Conservation (phyloP, 78 protist species). For the Chrysochromulina tobinii region DNA sequence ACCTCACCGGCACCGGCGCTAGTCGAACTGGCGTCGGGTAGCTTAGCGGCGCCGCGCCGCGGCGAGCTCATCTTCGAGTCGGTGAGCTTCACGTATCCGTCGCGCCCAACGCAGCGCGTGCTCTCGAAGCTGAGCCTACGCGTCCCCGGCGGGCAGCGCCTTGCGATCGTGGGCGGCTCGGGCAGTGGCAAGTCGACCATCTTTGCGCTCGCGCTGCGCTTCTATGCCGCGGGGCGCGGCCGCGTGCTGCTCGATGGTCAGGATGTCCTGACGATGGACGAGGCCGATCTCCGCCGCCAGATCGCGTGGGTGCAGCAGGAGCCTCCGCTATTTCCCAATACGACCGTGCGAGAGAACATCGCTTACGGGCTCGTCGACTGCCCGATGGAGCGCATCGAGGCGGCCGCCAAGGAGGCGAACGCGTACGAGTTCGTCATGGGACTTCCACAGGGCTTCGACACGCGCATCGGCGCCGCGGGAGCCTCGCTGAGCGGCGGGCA, state of each 20-base stretch:
- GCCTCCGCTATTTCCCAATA: conserved; percentile 85
- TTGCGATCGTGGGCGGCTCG: neutral
- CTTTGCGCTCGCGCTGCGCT: neutral
- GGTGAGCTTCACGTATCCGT: neutral
- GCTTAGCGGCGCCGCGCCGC: neutral
- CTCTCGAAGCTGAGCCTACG: neutral
- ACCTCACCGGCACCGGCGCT: no score
- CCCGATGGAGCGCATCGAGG: conserved; percentile 43
- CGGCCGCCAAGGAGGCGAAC: conserved; percentile 82
- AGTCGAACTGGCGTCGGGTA: no score
- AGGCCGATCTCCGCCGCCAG: neutral
- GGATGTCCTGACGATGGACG: neutral
- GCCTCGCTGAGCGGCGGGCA: conserved; percentile 34
- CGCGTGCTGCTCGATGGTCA: conserved; percentile 77
- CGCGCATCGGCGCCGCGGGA: neutral
- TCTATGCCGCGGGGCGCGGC: conserved; percentile 73
- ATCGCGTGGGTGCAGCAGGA: conserved; percentile 85
- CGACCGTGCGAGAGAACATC: conserved; percentile 64
- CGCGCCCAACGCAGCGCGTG: neutral
- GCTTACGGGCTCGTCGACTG: neutral
- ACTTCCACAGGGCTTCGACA: neutral
- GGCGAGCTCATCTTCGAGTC: neutral
- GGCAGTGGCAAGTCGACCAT: neutral
- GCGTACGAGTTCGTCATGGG: conserved; percentile 70
- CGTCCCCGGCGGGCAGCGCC: neutral